Percentiles rank a stretch among this genome's conserved stretches.
Conservation (phyloP, 441 rosid genomes). For the Pelargonium exstipulatum region DNA sequence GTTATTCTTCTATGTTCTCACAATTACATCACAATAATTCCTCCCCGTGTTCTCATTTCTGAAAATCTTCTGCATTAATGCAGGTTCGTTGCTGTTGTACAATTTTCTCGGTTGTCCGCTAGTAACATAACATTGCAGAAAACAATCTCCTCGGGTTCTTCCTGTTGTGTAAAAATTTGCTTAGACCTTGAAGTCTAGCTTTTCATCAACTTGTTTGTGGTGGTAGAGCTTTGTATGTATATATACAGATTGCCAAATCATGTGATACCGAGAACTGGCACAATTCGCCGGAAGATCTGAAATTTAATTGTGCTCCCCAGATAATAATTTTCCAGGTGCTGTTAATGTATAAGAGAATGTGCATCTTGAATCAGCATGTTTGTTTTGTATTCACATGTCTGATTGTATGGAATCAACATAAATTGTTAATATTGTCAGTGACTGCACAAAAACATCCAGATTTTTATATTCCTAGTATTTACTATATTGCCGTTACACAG, state of each 20-base stretch:
- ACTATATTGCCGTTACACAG: conserved; percentile 12
- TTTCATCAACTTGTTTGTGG: neutral
- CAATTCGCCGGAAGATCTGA: neutral
- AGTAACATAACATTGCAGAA: neutral
- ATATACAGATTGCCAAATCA: neutral
- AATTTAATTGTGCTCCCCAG: neutral
- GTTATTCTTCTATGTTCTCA: neutral
- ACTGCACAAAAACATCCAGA: too few relatives aligned
- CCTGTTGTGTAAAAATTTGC: neutral
- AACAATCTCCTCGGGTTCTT: neutral
- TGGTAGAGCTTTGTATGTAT: neutral
- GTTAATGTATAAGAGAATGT: too few relatives aligned
- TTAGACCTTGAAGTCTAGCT: neutral
- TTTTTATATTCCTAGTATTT: conserved; percentile 14
- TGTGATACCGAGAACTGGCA: neutral
- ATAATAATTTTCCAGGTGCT: too few relatives aligned
- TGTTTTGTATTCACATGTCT: too few relatives aligned
- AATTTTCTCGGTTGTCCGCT: neutral
- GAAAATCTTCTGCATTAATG: neutral
- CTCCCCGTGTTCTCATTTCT: neutral
- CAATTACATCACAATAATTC: neutral
- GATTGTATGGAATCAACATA: too few relatives aligned
- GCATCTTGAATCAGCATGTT: too few relatives aligned
- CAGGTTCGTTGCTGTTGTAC: neutral
- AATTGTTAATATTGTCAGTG: too few relatives aligned